phyloP scores from a whole-genome alignment of 179 eudicot species.

The Beta macrorhiza region DNA sequence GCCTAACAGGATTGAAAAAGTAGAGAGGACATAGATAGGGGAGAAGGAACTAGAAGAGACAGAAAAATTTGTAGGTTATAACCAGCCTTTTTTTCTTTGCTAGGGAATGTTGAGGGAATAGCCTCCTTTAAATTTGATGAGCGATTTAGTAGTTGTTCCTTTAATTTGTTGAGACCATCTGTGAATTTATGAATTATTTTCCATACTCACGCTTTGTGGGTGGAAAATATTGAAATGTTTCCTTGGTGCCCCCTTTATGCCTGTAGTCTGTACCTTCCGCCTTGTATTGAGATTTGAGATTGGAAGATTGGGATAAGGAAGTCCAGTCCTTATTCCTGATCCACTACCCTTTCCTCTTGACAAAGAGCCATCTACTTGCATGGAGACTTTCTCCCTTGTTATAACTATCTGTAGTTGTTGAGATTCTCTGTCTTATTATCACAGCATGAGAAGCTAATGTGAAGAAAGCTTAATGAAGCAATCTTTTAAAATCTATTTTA shows the following conservation, averaged over 20 bases:
- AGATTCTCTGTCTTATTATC: not conserved
- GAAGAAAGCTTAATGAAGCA: not conserved
- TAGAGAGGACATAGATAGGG: not conserved
- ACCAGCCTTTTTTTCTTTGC: not conserved
- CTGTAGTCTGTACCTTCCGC: not conserved
- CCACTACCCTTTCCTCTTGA: not conserved
- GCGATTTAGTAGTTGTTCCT: too few species aligned
- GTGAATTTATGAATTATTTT: too few species aligned
- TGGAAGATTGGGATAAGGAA: not conserved
- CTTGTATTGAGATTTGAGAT: not conserved
- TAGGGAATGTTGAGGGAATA: not conserved
- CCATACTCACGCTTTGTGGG: too few species aligned
- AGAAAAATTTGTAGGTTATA: not conserved
- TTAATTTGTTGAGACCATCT: too few species aligned
- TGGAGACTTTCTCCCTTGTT: not conserved
- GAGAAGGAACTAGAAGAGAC: not conserved
- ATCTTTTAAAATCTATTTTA: not conserved
- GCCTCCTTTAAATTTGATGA: not conserved
- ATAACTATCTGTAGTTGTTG: not conserved
- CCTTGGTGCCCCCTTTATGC: not conserved
- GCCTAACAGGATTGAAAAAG: not conserved
- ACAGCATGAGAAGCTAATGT: not conserved
- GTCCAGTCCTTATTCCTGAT: not conserved
- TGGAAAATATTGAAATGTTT: too few species aligned
- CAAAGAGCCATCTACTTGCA: not conserved